Evolutionary conservation across 768 basidiomycete genomes (phyloP).

Genomic region (Leccinum barrowsii): DNA sequence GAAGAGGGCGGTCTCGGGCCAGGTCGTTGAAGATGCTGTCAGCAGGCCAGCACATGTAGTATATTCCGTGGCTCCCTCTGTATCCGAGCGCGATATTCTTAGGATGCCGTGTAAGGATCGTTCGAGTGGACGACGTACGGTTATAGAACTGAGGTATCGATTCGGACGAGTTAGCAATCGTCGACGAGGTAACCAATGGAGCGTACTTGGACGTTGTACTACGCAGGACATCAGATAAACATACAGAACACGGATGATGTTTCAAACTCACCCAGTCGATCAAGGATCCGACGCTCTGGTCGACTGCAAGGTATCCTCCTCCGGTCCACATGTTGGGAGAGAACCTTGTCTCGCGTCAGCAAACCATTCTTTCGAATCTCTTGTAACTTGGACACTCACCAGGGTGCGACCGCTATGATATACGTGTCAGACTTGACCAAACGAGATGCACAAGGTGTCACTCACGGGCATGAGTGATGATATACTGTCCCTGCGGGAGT

Average conservation of each 20-base stretch:
- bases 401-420: slow-evolving; percentile 19
- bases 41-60: slow-evolving; percentile 60
- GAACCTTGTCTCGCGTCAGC: slow-evolving; percentile 14
- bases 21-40: slow-evolving; percentile 51
- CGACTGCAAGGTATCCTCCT: slow-evolving; percentile 40
- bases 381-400: slow-evolving; percentile 10
- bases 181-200: not conserved
- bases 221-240: not conserved
- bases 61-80: slow-evolving; percentile 63
- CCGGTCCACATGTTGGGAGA: slow-evolving; percentile 18
- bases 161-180: slow-evolving; percentile 1
- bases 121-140: slow-evolving; percentile 11
- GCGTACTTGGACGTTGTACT: slow-evolving; percentile 40
- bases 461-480: slow-evolving; percentile 33
- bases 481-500: slow-evolving; percentile 22
- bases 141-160: slow-evolving; percentile 26
- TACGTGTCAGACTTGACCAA: not conserved
- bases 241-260: not conserved
- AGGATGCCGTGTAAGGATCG: not conserved
- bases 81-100: not conserved
- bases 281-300: slow-evolving; percentile 35
- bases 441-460: not conserved
- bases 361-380: not conserved
- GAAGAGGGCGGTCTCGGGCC: slow-evolving; percentile 59
- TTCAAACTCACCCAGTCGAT: slow-evolving; percentile 41